These are phyloP conservation scores for Yamagishiella unicocca DNA, from an alignment of 139 green algal genomes.

Conservation along the genomic window DNA sequence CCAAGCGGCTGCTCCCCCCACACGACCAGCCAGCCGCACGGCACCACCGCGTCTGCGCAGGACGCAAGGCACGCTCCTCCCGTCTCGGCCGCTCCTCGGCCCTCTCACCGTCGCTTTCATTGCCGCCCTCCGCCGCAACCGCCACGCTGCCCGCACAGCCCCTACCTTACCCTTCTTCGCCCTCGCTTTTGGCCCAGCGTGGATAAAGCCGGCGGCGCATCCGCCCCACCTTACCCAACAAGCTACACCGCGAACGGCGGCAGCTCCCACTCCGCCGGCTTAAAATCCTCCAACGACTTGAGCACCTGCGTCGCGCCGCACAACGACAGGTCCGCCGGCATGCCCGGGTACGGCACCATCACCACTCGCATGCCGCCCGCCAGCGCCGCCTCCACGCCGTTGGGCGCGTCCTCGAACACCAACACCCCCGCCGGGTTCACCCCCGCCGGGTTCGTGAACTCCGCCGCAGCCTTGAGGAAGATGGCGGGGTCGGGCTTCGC, in stretches of 20 bases:
- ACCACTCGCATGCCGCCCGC: conserved; percentile 78
- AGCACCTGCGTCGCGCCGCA: conserved; percentile 44
- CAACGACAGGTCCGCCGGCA: not conserved
- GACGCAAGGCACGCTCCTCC: too few relatives aligned
- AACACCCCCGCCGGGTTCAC: conserved; percentile 47
- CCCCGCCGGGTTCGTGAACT: conserved; percentile 49
- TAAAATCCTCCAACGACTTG: conserved; percentile 59
- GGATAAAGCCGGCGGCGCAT: too few relatives aligned
- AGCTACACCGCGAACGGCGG: conserved; percentile 51
- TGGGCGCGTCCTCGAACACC: conserved; percentile 89
- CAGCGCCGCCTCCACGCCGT: conserved; percentile 74
- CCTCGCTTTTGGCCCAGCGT: too few relatives aligned
- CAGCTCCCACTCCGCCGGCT: conserved; percentile 56
- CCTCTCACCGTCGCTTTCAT: too few relatives aligned
- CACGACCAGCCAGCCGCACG: too few relatives aligned
- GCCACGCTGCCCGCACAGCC: too few relatives aligned
- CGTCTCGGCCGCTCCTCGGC: too few relatives aligned
- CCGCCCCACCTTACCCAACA: too few relatives aligned
- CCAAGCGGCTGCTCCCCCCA: too few relatives aligned
- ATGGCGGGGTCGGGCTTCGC: conserved; percentile 87
- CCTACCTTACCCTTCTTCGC: too few relatives aligned
- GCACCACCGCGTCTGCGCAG: too few relatives aligned
- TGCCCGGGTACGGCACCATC: conserved; percentile 60
- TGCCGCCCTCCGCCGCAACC: too few relatives aligned
- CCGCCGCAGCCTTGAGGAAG: conserved; percentile 73